phyloP scores from a whole-genome alignment of 305 asterid species.

The Withania somnifera region DNA sequence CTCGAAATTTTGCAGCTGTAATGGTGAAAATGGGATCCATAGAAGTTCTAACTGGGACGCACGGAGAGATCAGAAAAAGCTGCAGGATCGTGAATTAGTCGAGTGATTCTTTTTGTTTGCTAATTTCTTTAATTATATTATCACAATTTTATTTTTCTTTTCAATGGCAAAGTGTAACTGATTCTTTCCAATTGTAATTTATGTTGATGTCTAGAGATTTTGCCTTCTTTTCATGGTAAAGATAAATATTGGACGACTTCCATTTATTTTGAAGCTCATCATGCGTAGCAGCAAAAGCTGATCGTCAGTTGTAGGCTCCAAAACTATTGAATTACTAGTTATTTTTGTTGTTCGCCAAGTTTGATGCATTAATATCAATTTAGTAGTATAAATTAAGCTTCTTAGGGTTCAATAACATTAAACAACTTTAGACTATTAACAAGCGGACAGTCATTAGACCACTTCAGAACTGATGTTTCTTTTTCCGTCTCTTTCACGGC shows the following conservation, averaged over 20 bases:
- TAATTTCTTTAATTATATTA: neutral
- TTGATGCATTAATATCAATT: too few relatives aligned
- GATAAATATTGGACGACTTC: neutral
- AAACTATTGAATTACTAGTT: too few relatives aligned
- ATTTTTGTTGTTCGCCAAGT: too few relatives aligned
- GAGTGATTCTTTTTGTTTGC: neutral
- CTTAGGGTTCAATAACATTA: too few relatives aligned
- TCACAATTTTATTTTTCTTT: neutral
- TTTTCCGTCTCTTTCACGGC: too few relatives aligned
- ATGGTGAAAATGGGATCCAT: conserved; percentile 24
- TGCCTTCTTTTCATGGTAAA: neutral
- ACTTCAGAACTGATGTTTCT: too few relatives aligned
- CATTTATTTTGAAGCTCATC: too few relatives aligned
- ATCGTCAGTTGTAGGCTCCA: too few relatives aligned
- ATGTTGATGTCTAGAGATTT: neutral
- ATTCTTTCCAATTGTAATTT: neutral
- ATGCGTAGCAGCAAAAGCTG: too few relatives aligned
- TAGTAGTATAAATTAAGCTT: too few relatives aligned
- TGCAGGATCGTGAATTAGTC: conserved; percentile 20
- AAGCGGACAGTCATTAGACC: too few relatives aligned
- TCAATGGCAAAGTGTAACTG: neutral
- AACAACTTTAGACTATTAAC: too few relatives aligned
- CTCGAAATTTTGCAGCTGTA: conserved; percentile 16
- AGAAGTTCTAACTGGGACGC: conserved; percentile 13
- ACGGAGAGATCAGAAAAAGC: conserved; percentile 23